These are phyloP conservation scores for Solanum neorickii DNA, from an alignment of 257 asterid genomes.

Conservation along the genomic window DNA sequence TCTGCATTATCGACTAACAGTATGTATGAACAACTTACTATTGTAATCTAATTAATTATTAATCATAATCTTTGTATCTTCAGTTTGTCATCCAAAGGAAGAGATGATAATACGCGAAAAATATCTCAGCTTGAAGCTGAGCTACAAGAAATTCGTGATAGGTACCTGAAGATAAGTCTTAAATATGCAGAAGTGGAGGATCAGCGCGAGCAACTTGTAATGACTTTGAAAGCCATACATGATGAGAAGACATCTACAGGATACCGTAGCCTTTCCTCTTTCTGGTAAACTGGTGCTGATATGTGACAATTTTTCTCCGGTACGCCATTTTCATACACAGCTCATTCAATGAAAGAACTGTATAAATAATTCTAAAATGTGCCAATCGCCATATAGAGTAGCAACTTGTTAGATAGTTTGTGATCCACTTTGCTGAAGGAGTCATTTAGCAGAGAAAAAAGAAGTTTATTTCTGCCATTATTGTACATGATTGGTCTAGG, in stretches of 20 bases:
- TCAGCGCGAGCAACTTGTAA: constrained; percentile 33
- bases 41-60: neutral
- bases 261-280: neutral
- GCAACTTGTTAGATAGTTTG: neutral
- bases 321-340: neutral
- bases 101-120: neutral
- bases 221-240: constrained; percentile 21
- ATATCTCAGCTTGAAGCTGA: constrained; percentile 19
- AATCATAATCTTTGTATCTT: neutral
- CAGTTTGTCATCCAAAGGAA: neutral
- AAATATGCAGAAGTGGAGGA: constrained; percentile 41
- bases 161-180: constrained; percentile 34
- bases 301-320: neutral
- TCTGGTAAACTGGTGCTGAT: neutral
- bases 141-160: constrained; percentile 30
- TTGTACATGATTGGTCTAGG: neutral
- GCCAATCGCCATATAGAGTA: neutral
- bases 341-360: neutral
- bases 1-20: neutral
- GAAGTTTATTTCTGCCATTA: neutral
- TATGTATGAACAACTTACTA: neutral
- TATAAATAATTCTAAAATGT: neutral
- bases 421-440: neutral
- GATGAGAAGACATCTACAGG: neutral
- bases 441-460: neutral